Evolutionary conservation across 371 early-diverging fungal species (phyloP).

Genomic region (Rhizopus sp.): DNA sequence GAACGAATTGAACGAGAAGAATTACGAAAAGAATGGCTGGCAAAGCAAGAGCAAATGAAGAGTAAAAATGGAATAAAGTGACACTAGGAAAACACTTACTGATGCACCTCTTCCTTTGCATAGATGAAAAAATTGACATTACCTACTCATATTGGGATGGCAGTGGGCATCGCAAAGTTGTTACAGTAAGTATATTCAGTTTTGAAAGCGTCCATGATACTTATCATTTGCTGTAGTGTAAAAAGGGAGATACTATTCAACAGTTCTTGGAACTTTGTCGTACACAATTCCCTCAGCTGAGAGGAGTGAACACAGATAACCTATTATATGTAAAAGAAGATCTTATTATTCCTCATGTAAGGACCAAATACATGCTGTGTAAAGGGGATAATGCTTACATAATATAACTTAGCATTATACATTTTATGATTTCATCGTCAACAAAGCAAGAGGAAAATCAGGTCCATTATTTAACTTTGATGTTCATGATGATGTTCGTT

Average conservation of each 20-base stretch:
- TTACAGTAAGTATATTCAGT: slow-evolving; percentile 54
- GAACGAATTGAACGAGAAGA: slow-evolving; percentile 68
- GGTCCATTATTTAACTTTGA: slow-evolving; percentile 94
- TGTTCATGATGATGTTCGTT: slow-evolving; percentile 91
- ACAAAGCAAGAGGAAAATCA: slow-evolving; percentile 94
- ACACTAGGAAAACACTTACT: slow-evolving; percentile 8
- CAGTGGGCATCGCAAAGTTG: slow-evolving; percentile 85
- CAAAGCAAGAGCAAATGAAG: slow-evolving; percentile 79
- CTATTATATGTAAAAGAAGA: slow-evolving; percentile 95
- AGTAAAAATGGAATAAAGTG: slow-evolving; percentile 28
- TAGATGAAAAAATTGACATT: slow-evolving; percentile 78
- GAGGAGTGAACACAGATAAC: slow-evolving; percentile 84
- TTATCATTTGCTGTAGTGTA: slow-evolving; percentile 50
- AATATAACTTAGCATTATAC: slow-evolving; percentile 74
- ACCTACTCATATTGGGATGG: slow-evolving; percentile 97
- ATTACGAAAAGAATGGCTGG: slow-evolving; percentile 77
- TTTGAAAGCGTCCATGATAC: not conserved
- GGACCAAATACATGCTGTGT: slow-evolving; percentile 10
- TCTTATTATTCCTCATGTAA: slow-evolving; percentile 92
- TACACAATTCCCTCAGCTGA: slow-evolving; percentile 79
- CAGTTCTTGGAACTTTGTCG: slow-evolving; percentile 86
- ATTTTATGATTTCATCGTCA: slow-evolving; percentile 96
- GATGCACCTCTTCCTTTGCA: slow-evolving; percentile 3
- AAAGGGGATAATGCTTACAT: not conserved
- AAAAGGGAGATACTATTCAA: slow-evolving; percentile 89